Evolutionary conservation across 2,329 filamentous ascomycete species (phyloP), one percentile per base, ranked within the genome.

Genomic region (Cryphonectria nitschkei): DNA sequence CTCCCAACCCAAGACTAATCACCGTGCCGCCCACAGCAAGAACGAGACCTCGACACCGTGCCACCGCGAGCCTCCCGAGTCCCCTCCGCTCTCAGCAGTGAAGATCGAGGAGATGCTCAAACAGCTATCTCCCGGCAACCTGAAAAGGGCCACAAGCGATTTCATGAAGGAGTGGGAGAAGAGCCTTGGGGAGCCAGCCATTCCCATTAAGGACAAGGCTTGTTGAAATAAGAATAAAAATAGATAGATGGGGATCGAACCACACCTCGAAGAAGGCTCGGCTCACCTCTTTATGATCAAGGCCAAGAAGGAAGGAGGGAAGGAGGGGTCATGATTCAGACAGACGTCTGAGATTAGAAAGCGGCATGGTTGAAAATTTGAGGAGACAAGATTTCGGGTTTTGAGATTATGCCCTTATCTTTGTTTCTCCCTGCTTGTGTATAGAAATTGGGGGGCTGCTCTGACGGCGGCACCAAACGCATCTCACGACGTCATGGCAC

Each of bases 81-180:
- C 70, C 56, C 65, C 72, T 26, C 66, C 58, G 34, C 72, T 79
- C 37, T 78, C 82, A 61, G 77, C 82, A 29, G 81, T 81, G 72
- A 85, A 83, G 76, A 79, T 88, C 50, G 85, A 87, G 79, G 83
- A 90, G 77, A 78, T 89, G 70, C 86, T 97, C 69, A 90, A 90
- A 78, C 90, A 91, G 74, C 82, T 94, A 58, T 88, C 89, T 11
- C 92, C 94, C 0, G 90, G 89, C 75, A 94, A 93, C 76, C 83
- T 98, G 75, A 93, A 94, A 78, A 88, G 90, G 52, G 95, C 93
- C 0, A 93, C 95, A n/a, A 92, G 90, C 50, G 92, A 92, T 73
- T 85, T 97, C 70, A 94, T 98, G 89, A 92, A 90, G 74, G 94
- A 97, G 78, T 97, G 94, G 93, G 95, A 98, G 82, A 93, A 90